A percentile compares a stretch with the other conserved stretches of the same genome.
phyloP scores from a whole-genome alignment of 345 rosid species.

The Syzygium aqueum region DNA sequence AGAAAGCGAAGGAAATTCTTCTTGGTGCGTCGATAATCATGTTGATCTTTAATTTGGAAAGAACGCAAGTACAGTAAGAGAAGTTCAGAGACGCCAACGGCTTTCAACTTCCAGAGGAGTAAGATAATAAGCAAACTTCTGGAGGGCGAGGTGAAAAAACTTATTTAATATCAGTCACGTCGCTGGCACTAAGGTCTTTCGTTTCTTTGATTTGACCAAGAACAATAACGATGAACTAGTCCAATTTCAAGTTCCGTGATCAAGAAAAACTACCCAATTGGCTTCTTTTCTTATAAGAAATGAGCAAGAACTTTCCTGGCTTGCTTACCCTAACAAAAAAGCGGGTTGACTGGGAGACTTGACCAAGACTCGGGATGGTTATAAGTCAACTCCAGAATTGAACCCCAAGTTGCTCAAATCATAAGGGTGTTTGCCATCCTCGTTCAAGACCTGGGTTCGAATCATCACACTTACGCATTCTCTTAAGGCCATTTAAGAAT shows the following conservation, averaged over 20 bases:
- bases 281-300: not conserved
- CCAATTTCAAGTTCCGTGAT: not conserved
- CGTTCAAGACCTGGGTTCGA: not conserved
- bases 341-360: not conserved
- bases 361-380: not conserved
- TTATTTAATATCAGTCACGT: too few relatives aligned
- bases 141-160: not conserved
- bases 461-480: not conserved
- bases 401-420: not conserved
- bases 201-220: not conserved
- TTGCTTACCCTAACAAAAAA: not conserved
- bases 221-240: not conserved
- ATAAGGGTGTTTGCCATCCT: rapidly evolving
- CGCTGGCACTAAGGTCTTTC: too few relatives aligned
- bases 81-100: not conserved
- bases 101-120: not conserved
- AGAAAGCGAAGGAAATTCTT: not conserved
- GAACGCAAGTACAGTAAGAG: not conserved
- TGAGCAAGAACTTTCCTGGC: not conserved
- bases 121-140: not conserved
- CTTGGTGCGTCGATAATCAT: not conserved
- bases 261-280: not conserved
- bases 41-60: not conserved
- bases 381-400: not conserved
- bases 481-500: too few relatives aligned